phyloP scores from a whole-genome alignment of 352 stramenopile species.

The Globisporangium takayamanum region DNA sequence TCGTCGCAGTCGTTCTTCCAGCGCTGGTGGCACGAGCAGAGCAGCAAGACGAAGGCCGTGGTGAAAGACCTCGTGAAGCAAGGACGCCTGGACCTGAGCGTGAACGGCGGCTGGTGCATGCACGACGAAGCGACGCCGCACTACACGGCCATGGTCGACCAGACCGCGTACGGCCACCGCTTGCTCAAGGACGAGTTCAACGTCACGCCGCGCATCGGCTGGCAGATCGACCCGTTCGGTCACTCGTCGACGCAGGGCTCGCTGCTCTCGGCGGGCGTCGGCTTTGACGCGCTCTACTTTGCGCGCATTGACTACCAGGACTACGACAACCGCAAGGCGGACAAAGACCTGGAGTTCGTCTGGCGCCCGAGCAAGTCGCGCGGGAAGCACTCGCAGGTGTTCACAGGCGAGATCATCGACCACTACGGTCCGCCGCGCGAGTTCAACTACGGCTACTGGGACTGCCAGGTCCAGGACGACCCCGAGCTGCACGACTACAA shows the following conservation, averaged over 20 bases:
- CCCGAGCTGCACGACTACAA: constrained; percentile 84
- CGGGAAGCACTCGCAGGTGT: constrained; percentile 75
- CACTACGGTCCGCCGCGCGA: constrained; percentile 68
- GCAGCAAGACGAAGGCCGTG: constrained; percentile 49
- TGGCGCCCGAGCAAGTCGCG: constrained; percentile 90
- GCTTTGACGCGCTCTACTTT: constrained; percentile 97
- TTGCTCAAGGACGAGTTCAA: constrained; percentile 94
- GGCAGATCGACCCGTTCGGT: constrained; percentile 98
- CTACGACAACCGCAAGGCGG: constrained; percentile 81
- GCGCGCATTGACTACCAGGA: constrained; percentile 98
- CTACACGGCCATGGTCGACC: constrained; percentile 97
- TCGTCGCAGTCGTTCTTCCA: constrained; percentile 88
- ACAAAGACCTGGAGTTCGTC: constrained; percentile 92
- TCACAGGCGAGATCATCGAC: constrained; percentile 86
- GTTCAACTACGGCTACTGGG: constrained; percentile 62
- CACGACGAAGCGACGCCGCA: constrained; percentile 96
- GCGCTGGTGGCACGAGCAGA: constrained; percentile 94
- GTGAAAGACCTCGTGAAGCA: constrained; percentile 89
- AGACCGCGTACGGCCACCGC: constrained; percentile 95
- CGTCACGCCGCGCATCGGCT: constrained; percentile 92
- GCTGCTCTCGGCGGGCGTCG: constrained; percentile 86
- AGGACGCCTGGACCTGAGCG: constrained; percentile 88
- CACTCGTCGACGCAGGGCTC: constrained; percentile 90
- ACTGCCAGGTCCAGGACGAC: constrained; percentile 86
- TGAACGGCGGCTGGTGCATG: constrained; percentile 98